Evolutionary conservation across 371 early-diverging fungal species (phyloP).

Genomic region (Rhizopus arrhizus): DNA sequence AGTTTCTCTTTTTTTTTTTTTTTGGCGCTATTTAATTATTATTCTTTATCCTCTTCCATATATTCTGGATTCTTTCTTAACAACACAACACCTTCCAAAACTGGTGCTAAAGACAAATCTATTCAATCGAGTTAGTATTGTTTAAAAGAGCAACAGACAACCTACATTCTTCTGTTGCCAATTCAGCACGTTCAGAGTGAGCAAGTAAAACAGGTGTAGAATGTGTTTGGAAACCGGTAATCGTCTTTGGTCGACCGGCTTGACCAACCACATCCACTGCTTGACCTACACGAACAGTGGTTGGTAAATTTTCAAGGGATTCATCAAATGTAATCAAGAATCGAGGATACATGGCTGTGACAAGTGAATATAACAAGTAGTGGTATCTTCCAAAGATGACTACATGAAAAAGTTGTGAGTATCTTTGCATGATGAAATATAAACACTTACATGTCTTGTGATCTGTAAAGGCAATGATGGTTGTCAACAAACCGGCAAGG

Average conservation of each 20-base stretch:
- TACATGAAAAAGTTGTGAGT: slow-evolving; percentile 17
- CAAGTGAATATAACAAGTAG: slow-evolving; percentile 92
- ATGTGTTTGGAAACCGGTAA: slow-evolving; percentile 99
- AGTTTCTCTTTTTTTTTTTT: neutral
- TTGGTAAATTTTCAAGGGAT: slow-evolving; percentile 74
- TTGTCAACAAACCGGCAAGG: slow-evolving; percentile 86
- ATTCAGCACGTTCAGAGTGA: slow-evolving; percentile 96
- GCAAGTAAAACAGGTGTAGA: slow-evolving; percentile 97
- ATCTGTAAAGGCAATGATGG: slow-evolving; percentile 88
- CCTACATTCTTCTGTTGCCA: slow-evolving; percentile 94
- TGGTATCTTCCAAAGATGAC: slow-evolving; percentile 87
- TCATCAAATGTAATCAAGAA: slow-evolving; percentile 95
- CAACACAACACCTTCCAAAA: slow-evolving; percentile 95
- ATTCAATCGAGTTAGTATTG: slow-evolving; percentile 13
- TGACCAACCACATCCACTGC: slow-evolving; percentile 99
- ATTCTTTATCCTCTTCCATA: slow-evolving; percentile 72
- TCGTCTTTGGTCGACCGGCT: slow-evolving; percentile 97
- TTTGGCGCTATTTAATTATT: slow-evolving; percentile 36
- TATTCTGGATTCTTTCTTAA: slow-evolving; percentile 91
- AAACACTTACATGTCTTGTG: slow-evolving; percentile 77
- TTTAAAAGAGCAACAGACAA: neutral
- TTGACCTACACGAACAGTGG: slow-evolving; percentile 96
- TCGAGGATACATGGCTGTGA: slow-evolving; percentile 94
- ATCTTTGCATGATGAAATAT: neutral
- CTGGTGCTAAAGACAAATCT: slow-evolving; percentile 76